These are phyloP conservation scores for Xerophyta viscosa DNA, from an alignment of 106 monocot species.

Conservation along the genomic window DNA sequence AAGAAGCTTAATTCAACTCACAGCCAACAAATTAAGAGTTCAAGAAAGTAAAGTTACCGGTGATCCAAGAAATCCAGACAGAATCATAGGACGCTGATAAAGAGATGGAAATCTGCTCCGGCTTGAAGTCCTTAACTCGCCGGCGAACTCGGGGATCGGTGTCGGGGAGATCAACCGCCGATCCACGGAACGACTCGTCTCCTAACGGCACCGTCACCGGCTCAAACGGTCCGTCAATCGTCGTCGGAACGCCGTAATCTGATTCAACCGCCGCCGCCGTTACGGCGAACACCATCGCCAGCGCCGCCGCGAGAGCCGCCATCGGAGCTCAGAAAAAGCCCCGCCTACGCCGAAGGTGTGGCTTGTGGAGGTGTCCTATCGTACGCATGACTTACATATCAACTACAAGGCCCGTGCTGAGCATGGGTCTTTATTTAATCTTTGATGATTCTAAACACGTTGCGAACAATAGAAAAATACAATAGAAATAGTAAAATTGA, in stretches of 20 bases:
- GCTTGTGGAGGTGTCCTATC: no score
- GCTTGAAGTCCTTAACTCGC: conserved; percentile 44
- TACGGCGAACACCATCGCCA: conserved; percentile 1
- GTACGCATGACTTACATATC: no score
- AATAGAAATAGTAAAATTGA: no score
- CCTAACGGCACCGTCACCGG: conserved; percentile 56
- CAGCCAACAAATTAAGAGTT: no score
- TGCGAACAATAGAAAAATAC: no score
- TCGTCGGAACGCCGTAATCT: conserved; percentile 31
- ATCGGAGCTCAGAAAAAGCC: no score
- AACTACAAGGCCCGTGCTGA: no score
- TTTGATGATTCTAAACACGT: no score
- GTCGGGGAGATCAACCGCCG: conserved; percentile 71
- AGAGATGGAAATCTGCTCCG: conserved; percentile 81
- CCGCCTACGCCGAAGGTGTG: no score
- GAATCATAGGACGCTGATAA: conserved; percentile 58
- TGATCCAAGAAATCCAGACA: conserved; percentile 81
- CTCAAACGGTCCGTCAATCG: conserved; percentile 63
- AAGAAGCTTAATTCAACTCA: no score
- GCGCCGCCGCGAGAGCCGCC: no score
- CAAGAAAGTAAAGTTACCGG: conserved; percentile 23
- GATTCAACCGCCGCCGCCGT: neutral
- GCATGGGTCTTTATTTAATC: no score
- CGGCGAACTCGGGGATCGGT: conserved; percentile 52
- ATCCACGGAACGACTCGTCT: conserved; percentile 36